Percentiles rank a stretch among this genome's conserved stretches.
Conservation (phyloP, 192 early-diverging fungal species). For the Backusella mclennaniae region DNA sequence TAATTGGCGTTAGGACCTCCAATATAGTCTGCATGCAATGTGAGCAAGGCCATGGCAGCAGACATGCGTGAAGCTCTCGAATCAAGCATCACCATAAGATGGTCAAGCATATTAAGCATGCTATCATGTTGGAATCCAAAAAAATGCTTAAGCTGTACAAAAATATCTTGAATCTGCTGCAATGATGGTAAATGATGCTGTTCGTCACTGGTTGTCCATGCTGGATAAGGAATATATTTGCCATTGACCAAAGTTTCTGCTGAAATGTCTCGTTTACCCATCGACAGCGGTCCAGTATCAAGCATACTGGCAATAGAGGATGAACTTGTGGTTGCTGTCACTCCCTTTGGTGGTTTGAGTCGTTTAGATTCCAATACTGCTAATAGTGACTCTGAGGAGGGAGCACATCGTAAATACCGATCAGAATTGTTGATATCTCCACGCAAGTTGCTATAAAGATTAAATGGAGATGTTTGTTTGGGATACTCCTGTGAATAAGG, state of each 20-base stretch:
- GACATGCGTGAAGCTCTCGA: slow-evolving; percentile 78
- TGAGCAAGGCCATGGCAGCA: slow-evolving; percentile 65
- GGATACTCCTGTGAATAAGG: not conserved
- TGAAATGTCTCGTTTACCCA: not conserved
- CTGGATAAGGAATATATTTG: slow-evolving; percentile 24
- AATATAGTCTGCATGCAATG: slow-evolving; percentile 78
- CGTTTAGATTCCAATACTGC: slow-evolving; percentile 66
- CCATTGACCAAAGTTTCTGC: slow-evolving; percentile 2
- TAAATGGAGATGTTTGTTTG: not conserved
- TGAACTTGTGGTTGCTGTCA: not conserved
- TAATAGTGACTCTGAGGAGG: slow-evolving; percentile 70
- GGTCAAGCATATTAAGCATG: slow-evolving; percentile 76
- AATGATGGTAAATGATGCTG: slow-evolving; percentile 62
- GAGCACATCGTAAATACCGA: slow-evolving; percentile 66
- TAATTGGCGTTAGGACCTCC: slow-evolving; percentile 83
- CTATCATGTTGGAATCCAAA: slow-evolving; percentile 81
- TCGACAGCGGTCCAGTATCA: not conserved
- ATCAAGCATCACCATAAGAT: slow-evolving; percentile 77
- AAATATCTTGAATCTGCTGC: slow-evolving; percentile 70
- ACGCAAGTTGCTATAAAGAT: slow-evolving; percentile 9
- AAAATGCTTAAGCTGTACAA: slow-evolving; percentile 62
- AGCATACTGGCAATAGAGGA: not conserved
- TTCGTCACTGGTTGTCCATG: slow-evolving; percentile 48
- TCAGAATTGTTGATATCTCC: slow-evolving; percentile 32
- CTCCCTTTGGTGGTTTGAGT: not conserved